phyloP scores from a whole-genome alignment of 2,329 filamentous ascomycete species.

The Talaromyces sp. region DNA sequence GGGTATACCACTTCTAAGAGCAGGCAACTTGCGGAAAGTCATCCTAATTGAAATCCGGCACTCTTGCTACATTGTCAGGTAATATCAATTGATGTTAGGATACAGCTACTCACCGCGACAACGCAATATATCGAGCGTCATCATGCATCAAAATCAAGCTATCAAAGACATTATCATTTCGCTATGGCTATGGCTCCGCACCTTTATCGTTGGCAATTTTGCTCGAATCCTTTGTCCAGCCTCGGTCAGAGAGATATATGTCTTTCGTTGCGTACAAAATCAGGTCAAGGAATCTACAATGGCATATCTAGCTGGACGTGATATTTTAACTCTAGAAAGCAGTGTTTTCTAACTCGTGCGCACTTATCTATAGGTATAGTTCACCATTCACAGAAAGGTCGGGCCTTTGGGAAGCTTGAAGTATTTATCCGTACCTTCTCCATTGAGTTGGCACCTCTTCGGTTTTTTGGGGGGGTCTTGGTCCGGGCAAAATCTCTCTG shows the following conservation, averaged over 20 bases:
- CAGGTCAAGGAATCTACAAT: not conserved
- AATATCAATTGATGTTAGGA: too few species aligned
- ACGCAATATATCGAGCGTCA: too few species aligned
- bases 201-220: not conserved
- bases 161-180: not conserved
- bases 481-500: conserved; percentile 18
- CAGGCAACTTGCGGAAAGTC: not conserved
- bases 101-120: too few species aligned
- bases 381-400: not conserved
- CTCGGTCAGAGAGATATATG: not conserved
- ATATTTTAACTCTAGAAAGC: not conserved
- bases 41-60: not conserved
- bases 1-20: not conserved
- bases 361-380: not conserved
- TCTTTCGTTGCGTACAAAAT: too few species aligned
- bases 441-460: conserved; percentile 11
- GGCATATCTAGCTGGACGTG: not conserved
- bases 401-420: not conserved
- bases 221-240: not conserved
- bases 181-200: not conserved
- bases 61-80: not conserved
- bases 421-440: conserved; percentile 17
- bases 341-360: not conserved
- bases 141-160: not conserved
- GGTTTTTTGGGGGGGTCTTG: not conserved